phyloP scores from a whole-genome alignment of 1,139 yeast genomes.

The Wickerhamiella infanticola region DNA sequence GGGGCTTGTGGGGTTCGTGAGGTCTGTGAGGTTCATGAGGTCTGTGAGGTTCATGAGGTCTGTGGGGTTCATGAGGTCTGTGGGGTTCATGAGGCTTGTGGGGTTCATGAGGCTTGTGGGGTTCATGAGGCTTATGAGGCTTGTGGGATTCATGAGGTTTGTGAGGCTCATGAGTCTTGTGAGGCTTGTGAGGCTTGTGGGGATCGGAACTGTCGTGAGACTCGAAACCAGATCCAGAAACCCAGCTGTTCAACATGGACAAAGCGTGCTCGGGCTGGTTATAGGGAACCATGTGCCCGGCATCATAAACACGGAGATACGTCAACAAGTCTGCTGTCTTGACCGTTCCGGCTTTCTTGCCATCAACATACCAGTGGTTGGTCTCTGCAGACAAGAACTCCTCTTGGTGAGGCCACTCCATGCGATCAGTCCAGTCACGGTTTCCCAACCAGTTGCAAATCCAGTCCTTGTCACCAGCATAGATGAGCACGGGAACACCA shows the following conservation, averaged over 20 bases:
- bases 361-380: conserved; percentile 30
- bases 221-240: conserved; percentile 14
- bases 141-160: too few species aligned
- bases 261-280: conserved; percentile 50
- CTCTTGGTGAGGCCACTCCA: conserved; percentile 41
- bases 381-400: conserved; percentile 21
- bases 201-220: too few species aligned
- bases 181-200: too few species aligned
- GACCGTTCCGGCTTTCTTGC: conserved; percentile 27
- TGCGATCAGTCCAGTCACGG: conserved; percentile 56
- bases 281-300: conserved; percentile 49
- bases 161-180: too few species aligned
- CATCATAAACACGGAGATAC: conserved; percentile 40
- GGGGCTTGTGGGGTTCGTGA: too few species aligned
- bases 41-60: too few species aligned
- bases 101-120: too few species aligned
- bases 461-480: conserved; percentile 81
- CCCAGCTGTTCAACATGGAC: conserved; percentile 57
- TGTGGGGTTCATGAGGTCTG: too few species aligned
- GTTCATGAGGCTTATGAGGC: too few species aligned
- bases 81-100: too few species aligned
- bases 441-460: conserved; percentile 89
- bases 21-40: too few species aligned
- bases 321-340: conserved; percentile 36
- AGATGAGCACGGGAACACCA: conserved; percentile 59